Base-by-base conservation (phyloP, 192 early-diverging fungal genomes). In the Radiomyces spectabilis region DNA sequence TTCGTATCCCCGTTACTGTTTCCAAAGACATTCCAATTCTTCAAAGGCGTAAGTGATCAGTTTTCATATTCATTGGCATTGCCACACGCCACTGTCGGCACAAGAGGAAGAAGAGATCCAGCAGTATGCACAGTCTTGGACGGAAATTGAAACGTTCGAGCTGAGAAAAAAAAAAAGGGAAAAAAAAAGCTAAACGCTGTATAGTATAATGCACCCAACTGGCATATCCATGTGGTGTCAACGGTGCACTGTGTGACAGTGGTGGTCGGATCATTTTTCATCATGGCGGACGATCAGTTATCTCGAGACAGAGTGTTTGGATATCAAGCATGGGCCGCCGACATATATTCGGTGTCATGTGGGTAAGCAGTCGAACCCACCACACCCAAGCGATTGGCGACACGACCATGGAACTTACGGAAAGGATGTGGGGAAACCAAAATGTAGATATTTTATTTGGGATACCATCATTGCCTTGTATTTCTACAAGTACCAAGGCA, bases 391-490 rank as follows among this genome's bases (percentile, higher is more conserved):
- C n/a, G n/a, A n/a, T n/a, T n/a, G n/a, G n/a, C n/a, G n/a, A n/a
- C n/a, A n/a, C n/a, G n/a, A n/a, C 37, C 32, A 26, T 54, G 38
- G 18, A 53, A 40, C 51, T 19, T 38, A 53, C 16, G 5, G 0
- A 48, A 32, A 25, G 26, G 18, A 38, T 21, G 18, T 26, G 18
- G 15, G 40, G 10, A 33, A 31, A n/a, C n/a, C n/a, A n/a, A n/a
- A n/a, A n/a, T n/a, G n/a, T 60, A 88, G 90, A 15, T 95, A 93
- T 69, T 97, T 97, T 74, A 52, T 94, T 40, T 97, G 94, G 94
- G 94, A 97, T 69, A 81, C 83, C 0, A 46, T 83, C 41, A 65
- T 85, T 5, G 85, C 76, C 6, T 51, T 90, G 40, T 66, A 72
- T 49, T 75, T 92, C 53, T 43, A 84, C 30, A 79, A 79, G 56